A percentile compares a stretch with the other conserved stretches of the same genome.
These are phyloP conservation scores for Mytilinidion resinicola DNA, from an alignment of 495 filamentous ascomycete species.

Conservation along the genomic window DNA sequence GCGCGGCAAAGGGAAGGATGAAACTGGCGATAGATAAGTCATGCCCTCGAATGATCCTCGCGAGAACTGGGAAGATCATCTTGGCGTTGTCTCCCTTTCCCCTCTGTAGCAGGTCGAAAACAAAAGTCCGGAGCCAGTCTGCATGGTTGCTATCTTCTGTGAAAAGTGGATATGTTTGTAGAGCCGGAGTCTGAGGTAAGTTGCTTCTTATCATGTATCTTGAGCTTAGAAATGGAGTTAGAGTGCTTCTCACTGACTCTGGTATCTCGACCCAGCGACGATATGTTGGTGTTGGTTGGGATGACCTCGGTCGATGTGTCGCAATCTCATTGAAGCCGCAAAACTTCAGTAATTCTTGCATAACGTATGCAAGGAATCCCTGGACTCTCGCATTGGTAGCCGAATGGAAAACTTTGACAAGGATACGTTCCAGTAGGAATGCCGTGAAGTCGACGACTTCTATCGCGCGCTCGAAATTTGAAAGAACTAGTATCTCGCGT, in stretches of 20 bases:
- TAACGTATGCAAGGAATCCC: conserved; percentile 83
- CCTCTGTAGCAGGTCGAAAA: conserved; percentile 73
- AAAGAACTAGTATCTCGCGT: conserved; percentile 70
- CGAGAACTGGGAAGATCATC: conserved; percentile 71
- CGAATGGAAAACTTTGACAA: conserved; percentile 86
- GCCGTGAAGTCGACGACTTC: conserved; percentile 84
- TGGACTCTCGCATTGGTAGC: conserved; percentile 79
- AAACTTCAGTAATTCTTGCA: conserved; percentile 82
- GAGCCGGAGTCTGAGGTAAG: conserved; percentile 42
- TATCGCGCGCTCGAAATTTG: conserved; percentile 71
- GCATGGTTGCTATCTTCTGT: conserved; percentile 56
- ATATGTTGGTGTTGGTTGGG: conserved; percentile 51
- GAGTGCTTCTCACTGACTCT: conserved; percentile 63
- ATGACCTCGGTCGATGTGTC: conserved; percentile 46
- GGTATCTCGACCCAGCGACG: conserved; percentile 71
- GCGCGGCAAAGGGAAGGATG: conserved; percentile 72
- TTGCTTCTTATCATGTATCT: conserved; percentile 60
- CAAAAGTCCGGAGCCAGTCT: conserved; percentile 72
- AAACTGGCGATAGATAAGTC: conserved; percentile 80
- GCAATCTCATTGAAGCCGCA: conserved; percentile 60
- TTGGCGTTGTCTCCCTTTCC: conserved; percentile 60
- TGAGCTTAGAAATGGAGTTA: conserved; percentile 81
- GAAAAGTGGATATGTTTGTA: conserved; percentile 73
- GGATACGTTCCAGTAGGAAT: conserved; percentile 74
- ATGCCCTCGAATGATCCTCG: conserved; percentile 71